phyloP scores from a whole-genome alignment of 164 flowering plant species.

The Berberis thunbergii region DNA sequence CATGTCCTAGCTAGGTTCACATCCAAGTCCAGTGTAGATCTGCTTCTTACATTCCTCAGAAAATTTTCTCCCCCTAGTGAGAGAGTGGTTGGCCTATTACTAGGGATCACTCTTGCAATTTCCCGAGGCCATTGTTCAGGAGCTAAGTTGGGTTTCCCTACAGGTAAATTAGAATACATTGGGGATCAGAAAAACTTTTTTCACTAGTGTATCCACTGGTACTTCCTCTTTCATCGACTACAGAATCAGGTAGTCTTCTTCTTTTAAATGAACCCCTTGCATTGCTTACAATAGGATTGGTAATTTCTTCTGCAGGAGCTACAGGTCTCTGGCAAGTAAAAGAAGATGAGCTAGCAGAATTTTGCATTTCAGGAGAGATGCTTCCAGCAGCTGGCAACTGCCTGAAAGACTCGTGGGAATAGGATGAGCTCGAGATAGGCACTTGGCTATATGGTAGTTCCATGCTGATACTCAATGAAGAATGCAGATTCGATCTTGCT shows the following conservation, averaged over 20 bases:
- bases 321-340: constrained; percentile 29
- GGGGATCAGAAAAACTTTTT: constrained; percentile 30
- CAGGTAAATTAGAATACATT: constrained; percentile 15
- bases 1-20: constrained; percentile 22
- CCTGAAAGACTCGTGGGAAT: constrained; percentile 21
- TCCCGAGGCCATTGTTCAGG: constrained; percentile 37
- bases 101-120: constrained; percentile 9
- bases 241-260: constrained; percentile 45
- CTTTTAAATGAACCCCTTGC: constrained; percentile 49
- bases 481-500: constrained; percentile 28
- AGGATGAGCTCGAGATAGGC: constrained; percentile 25
- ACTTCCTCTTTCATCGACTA: constrained; percentile 23
- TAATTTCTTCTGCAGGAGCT: constrained; percentile 24
- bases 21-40: constrained; percentile 38
- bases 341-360: constrained; percentile 28
- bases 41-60: constrained; percentile 63
- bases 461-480: constrained; percentile 23
- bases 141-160: constrained; percentile 33
- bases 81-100: constrained; percentile 26
- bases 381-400: constrained; percentile 23
- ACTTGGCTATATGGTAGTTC: constrained; percentile 25
- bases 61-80: constrained; percentile 38
- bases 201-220: constrained; percentile 23
- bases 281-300: constrained; percentile 27
- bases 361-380: constrained; percentile 20